Percentiles rank a stretch among this genome's conserved stretches.
Evolutionary conservation across 2,329 filamentous ascomycete species (phyloP).

Genomic region (Exophiala sideris): DNA sequence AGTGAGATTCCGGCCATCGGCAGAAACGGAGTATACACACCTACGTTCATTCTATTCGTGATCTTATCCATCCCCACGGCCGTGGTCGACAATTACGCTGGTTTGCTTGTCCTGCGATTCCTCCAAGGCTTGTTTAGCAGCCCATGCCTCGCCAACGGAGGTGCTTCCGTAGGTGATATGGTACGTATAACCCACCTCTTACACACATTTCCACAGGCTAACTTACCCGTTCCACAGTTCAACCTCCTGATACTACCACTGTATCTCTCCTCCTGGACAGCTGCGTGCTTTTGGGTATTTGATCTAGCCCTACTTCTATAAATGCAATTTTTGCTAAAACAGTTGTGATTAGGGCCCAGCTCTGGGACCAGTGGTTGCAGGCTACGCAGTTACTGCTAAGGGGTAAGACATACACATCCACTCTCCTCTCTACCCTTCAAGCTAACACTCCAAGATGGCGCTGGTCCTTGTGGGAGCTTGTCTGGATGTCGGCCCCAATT

Average conservation of each 20-base stretch:
- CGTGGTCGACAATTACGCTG: constrained; percentile 59
- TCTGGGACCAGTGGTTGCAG: constrained; percentile 59
- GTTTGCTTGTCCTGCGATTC: constrained; percentile 62
- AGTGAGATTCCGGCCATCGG: constrained; percentile 65
- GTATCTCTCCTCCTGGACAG: constrained; percentile 58
- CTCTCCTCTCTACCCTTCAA: not conserved
- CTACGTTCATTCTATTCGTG: constrained; percentile 66
- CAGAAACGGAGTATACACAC: constrained; percentile 64
- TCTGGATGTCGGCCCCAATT: constrained; percentile 59
- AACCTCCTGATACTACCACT: constrained; percentile 56
- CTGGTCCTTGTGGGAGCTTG: constrained; percentile 58
- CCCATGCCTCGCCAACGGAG: constrained; percentile 60
- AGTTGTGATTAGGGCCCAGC: constrained; percentile 42
- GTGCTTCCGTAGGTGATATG: constrained; percentile 44
- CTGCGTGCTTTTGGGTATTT: constrained; percentile 30
- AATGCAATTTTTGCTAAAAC: no score
- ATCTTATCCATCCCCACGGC: constrained; percentile 65
- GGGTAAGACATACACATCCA: constrained; percentile 15
- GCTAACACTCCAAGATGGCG: constrained; percentile 53
- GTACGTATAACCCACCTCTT: constrained; percentile 1
- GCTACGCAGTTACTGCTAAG: constrained; percentile 56
- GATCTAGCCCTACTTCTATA: no score
- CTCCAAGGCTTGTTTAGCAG: constrained; percentile 64
- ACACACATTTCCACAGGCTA: no score
- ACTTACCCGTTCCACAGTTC: constrained; percentile 33